Evolutionary conservation across 164 flowering plant species (phyloP).

Genomic region (Vitis rupestris): DNA sequence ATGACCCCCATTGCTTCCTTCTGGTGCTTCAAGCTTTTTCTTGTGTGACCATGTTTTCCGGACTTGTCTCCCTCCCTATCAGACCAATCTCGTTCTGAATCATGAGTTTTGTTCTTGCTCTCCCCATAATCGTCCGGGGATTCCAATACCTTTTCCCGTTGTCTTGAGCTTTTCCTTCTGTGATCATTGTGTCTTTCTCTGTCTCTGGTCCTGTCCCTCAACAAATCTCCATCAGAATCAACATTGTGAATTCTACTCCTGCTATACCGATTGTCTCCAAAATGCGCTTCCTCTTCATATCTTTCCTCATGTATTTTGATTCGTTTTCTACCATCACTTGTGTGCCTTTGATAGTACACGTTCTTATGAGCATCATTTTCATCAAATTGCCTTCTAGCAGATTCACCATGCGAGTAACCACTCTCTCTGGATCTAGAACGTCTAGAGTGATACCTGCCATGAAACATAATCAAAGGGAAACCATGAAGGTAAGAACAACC

Average conservation of each 20-base stretch:
- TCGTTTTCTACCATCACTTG: slow-evolving; percentile 16
- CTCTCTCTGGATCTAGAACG: slow-evolving; percentile 47
- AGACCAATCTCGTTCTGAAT: not conserved
- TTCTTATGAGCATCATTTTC: slow-evolving; percentile 11
- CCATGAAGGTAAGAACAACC: not conserved
- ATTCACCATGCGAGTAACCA: slow-evolving; percentile 16
- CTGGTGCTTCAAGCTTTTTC: slow-evolving; percentile 4
- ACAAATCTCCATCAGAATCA: slow-evolving; percentile 19
- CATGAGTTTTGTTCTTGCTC: not conserved
- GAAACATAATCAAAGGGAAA: slow-evolving; percentile 1
- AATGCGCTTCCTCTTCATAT: slow-evolving; percentile 7
- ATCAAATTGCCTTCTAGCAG: slow-evolving; percentile 21
- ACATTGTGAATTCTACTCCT: slow-evolving; percentile 9
- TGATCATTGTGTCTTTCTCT: slow-evolving; percentile 4
- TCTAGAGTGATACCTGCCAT: slow-evolving; percentile 39
- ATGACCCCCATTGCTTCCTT: not conserved
- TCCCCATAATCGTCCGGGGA: not conserved
- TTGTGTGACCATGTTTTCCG: not conserved
- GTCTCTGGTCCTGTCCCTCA: slow-evolving; percentile 9
- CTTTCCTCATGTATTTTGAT: slow-evolving; percentile 8
- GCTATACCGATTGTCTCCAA: slow-evolving; percentile 6
- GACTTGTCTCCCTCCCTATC: slow-evolving; percentile 6
- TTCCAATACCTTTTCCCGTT: not conserved
- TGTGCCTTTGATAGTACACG: slow-evolving; percentile 9
- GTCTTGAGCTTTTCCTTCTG: slow-evolving; percentile 11